Base-by-base conservation (phyloP, 768 basidiomycete species). In the Dentipellis fragilis region DNA sequence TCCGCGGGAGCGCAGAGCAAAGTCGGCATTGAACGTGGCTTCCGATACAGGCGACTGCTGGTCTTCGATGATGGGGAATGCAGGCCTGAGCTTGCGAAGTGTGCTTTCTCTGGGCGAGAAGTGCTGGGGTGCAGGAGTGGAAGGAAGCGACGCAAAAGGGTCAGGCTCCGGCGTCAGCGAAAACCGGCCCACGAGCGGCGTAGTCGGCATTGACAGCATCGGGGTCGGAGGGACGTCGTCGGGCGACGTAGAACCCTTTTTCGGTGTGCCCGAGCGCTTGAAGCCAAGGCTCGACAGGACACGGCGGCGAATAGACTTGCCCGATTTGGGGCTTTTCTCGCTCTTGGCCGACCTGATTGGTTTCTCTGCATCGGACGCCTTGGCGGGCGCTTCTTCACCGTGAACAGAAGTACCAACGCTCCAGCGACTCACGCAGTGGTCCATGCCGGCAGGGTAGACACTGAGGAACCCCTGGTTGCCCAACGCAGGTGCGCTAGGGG, bases 361-460 rank as follows among this genome's bases (percentile, higher is more conserved):
- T 50, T 50, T n/a, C 57, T 35, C 11, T 51, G 59, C 10, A 51
- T 54, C 37, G 45, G n/a, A 3, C 48, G 60, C 52, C 50, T 55
- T 50, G 58, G 58, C 38, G 9, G 57, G 51, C n/a, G 29, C 37
- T 12, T 11, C 21, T 17, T 11, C 37, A 14, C 21, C 39, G 21
- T 45, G 21, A 1, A 39, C 9, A 21, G 23, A 57, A 14, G 61
- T 57, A 4, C 59, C 61, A 19, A 62, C 52, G 46, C 59, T 60
- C 61, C 61, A 62, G 51, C 61, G 61, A 12, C 55, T 57, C 11
- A 49, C 60, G 19, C 57, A 61, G 51, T 59, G 60, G 38, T 57
- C 60, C 14, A 59, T 57, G 12, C 51, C 54, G n/a, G 54, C 48
- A 11, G 7, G 56, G 40, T 11, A 21, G 37, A 19, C 14, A 14